A percentile compares a stretch with the other conserved stretches of the same genome.
Conservation (phyloP, 2,329 filamentous ascomycete species). For the Colletotrichum shisoi region DNA sequence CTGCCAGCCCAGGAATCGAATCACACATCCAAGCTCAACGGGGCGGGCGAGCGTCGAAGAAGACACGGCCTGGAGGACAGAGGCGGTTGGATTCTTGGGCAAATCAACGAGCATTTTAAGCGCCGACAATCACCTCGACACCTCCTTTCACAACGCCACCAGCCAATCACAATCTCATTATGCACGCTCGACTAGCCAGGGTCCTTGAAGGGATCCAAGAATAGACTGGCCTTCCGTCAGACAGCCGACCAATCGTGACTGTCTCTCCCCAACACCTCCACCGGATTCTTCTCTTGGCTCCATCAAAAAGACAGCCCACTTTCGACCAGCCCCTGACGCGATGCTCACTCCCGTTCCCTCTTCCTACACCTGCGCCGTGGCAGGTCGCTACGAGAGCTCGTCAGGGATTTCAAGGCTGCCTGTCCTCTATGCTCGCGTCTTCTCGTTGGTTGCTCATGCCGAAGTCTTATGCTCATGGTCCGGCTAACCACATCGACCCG, state of each 20-base stretch:
- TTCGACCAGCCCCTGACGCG: constrained; percentile 24
- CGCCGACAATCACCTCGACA: constrained; percentile 39
- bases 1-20: constrained; percentile 22
- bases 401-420: constrained; percentile 7
- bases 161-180: constrained; percentile 39
- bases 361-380: constrained; percentile 11
- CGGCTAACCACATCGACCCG: not conserved
- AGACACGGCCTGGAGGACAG: constrained; percentile 9
- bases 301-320: constrained; percentile 35
- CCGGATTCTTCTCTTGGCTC: constrained; percentile 31
- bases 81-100: constrained; percentile 7
- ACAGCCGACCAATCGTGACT: constrained; percentile 33
- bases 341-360: constrained; percentile 25
- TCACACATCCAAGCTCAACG: constrained; percentile 11
- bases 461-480: constrained; percentile 5
- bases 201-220: constrained; percentile 38
- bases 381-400: constrained; percentile 22
- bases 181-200: constrained; percentile 22
- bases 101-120: constrained; percentile 39
- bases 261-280: constrained; percentile 16
- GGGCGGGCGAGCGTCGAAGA: constrained; percentile 7
- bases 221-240: constrained; percentile 39
- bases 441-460: constrained; percentile 15
- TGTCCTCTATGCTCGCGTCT: constrained; percentile 2
- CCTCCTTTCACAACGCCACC: constrained; percentile 31